These are phyloP conservation scores for Anthracocystis walkeri DNA, from an alignment of 1,284 basidiomycete genomes.

Conservation along the genomic window DNA sequence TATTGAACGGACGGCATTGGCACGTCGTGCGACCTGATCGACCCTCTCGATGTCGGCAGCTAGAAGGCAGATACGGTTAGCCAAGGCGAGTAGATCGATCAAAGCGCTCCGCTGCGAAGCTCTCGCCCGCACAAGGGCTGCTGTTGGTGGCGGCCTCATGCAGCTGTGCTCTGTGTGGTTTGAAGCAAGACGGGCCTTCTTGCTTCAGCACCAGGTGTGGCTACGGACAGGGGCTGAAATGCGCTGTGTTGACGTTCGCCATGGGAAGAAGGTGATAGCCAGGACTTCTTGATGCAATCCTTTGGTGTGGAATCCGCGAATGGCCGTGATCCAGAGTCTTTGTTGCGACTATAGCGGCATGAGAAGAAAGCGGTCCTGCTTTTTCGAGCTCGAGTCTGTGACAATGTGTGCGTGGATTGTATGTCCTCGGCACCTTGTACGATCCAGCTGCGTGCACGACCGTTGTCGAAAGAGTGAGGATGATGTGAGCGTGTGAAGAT, in stretches of 20 bases:
- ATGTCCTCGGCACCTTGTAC: background rate
- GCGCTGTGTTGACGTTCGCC: conserved; percentile 5
- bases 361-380: background rate
- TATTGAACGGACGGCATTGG: background rate
- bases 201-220: conserved; percentile 17
- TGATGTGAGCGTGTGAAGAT: background rate
- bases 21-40: conserved; percentile 5
- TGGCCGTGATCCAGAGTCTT: background rate
- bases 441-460: background rate
- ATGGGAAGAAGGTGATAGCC: no score
- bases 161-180: conserved; percentile 16
- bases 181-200: conserved; percentile 18
- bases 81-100: conserved; percentile 22
- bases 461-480: background rate
- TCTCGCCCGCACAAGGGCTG: conserved; percentile 18
- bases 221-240: background rate
- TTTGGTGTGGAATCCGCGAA: background rate
- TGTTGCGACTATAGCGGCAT: background rate
- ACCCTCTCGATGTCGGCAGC: conserved; percentile 30
- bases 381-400: background rate
- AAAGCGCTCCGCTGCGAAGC: conserved; percentile 17
- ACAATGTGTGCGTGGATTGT: background rate
- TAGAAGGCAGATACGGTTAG: conserved; percentile 25
- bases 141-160: conserved; percentile 39
- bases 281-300: no score